phyloP scores from a whole-genome alignment of 768 basidiomycete species.

The Lactarius deliciosus region DNA sequence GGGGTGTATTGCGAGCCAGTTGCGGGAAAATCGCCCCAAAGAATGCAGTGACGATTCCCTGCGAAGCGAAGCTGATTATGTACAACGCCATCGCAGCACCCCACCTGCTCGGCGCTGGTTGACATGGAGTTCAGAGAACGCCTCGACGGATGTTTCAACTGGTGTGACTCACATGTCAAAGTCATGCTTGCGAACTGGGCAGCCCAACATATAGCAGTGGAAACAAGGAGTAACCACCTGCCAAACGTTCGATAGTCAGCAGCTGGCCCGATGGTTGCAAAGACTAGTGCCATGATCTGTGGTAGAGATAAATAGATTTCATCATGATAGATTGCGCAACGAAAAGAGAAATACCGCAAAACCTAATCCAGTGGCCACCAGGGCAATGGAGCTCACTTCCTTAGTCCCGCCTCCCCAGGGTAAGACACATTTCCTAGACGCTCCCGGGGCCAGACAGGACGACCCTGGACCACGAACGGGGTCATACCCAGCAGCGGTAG shows the following conservation, averaged over 20 bases:
- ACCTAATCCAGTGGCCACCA: conserved; percentile 72
- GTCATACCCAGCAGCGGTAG: conserved; percentile 68
- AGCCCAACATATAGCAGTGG: conserved; percentile 75
- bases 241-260: conserved; percentile 75
- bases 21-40: conserved; percentile 78
- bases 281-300: conserved; percentile 73
- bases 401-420: conserved; percentile 74
- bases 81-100: conserved; percentile 73
- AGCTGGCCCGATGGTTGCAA: conserved; percentile 68
- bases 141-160: neutral
- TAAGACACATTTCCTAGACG: conserved; percentile 73
- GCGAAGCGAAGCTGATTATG: conserved; percentile 76
- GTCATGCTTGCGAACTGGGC: conserved; percentile 76
- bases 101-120: conserved; percentile 65
- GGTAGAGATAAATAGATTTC: neutral
- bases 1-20: conserved; percentile 73
- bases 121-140: neutral
- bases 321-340: neutral
- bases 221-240: conserved; percentile 68
- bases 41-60: conserved; percentile 80
- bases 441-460: conserved; percentile 51
- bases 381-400: conserved; percentile 67
- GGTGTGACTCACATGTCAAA: conserved; percentile 54
- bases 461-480: conserved; percentile 66
- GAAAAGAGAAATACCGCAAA: conserved; percentile 50